Evolutionary conservation across 352 stramenopile species (phyloP).

Genomic region (Pythium aquatile): DNA sequence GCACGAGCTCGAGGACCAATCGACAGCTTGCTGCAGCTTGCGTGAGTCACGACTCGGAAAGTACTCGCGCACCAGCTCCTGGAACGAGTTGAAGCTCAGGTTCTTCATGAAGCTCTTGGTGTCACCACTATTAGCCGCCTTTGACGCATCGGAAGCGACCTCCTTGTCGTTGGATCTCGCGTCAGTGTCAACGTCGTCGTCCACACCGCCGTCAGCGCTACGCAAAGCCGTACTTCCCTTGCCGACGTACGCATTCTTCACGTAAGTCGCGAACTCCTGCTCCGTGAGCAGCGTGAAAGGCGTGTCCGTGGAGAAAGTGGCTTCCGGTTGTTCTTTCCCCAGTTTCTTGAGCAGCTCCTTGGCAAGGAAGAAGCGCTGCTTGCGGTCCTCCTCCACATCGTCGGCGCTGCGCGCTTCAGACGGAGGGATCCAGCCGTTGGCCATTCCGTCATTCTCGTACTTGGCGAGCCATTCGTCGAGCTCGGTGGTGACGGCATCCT

Average conservation of each 20-base stretch:
- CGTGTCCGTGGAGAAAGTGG: constrained; percentile 39
- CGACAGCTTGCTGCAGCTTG: constrained; percentile 4
- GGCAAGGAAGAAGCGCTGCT: constrained; percentile 49
- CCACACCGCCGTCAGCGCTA: background rate
- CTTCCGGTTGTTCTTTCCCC: constrained; percentile 34
- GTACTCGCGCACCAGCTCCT: constrained; percentile 3
- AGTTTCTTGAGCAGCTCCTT: constrained; percentile 42
- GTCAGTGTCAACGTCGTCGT: background rate
- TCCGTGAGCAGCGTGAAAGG: constrained; percentile 56
- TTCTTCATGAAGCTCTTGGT: background rate
- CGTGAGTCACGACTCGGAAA: background rate
- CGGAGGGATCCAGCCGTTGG: constrained; percentile 23
- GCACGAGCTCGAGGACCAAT: constrained; percentile 23
- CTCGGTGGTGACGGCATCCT: constrained; percentile 33
- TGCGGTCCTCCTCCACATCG: constrained; percentile 32
- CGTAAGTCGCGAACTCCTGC: constrained; percentile 45
- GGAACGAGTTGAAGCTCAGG: constrained; percentile 1
- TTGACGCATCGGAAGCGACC: background rate
- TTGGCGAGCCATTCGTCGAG: constrained; percentile 41
- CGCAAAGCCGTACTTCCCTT: background rate
- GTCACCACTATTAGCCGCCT: background rate
- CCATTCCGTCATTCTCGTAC: constrained; percentile 17
- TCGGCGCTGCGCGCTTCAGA: constrained; percentile 24
- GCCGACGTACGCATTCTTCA: constrained; percentile 33
- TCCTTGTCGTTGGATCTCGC: background rate